phyloP scores from a whole-genome alignment of 306 rosid genomes.

The Amphicarpaea edgeworthii region DNA sequence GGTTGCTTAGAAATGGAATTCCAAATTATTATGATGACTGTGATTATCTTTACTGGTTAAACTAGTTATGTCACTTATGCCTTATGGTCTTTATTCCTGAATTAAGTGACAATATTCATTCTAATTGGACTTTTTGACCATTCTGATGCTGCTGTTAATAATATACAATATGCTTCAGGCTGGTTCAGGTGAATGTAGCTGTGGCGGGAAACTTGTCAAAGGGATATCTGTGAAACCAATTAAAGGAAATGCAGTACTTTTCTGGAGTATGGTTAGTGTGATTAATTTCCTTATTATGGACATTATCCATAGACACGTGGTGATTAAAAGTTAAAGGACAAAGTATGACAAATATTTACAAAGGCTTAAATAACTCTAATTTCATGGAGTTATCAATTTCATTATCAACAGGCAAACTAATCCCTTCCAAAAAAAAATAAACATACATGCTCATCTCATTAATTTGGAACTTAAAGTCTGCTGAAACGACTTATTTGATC shows the following conservation, averaged over 20 bases:
- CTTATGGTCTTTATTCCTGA: conserved; percentile 27
- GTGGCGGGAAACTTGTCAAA: conserved; percentile 75
- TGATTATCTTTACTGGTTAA: conserved; percentile 23
- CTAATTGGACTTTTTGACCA: conserved; percentile 23
- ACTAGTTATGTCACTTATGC: conserved; percentile 22
- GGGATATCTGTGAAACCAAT: conserved; percentile 83
- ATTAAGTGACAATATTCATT: conserved; percentile 32
- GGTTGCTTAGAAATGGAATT: conserved; percentile 21
- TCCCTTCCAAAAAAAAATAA: background rate
- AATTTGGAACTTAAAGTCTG: conserved; percentile 1
- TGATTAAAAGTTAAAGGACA: no score
- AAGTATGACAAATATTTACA: background rate
- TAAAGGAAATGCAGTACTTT: conserved; percentile 94
- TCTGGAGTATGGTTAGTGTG: conserved; percentile 97
- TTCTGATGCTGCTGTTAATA: conserved; percentile 28
- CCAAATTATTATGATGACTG: background rate
- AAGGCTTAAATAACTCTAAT: conserved; percentile 3
- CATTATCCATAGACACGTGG: background rate
- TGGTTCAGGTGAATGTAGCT: conserved; percentile 89
- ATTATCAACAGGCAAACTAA: conserved; percentile 3
- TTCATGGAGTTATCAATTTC: background rate
- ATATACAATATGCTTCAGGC: conserved; percentile 63
- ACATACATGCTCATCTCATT: background rate
- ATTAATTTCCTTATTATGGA: conserved; percentile 34
- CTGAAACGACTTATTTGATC: background rate